Percentiles rank a stretch among this genome's conserved stretches.
phyloP scores from a whole-genome alignment of 768 basidiomycete species.

The button mushroom (Agaricus bisporus) region DNA sequence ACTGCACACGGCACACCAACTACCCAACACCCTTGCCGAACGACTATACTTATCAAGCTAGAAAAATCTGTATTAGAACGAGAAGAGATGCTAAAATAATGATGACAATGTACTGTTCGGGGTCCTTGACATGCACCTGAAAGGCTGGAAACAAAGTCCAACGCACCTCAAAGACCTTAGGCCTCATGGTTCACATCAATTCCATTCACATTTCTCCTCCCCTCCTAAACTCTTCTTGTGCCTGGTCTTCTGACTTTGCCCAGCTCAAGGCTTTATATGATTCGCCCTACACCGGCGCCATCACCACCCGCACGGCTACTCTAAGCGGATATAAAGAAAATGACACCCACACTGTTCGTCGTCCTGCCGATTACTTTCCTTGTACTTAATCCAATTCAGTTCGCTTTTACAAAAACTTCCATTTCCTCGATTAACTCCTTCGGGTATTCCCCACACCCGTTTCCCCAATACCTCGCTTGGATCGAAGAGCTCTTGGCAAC shows the following conservation, averaged over 20 bases:
- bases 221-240: slow-evolving; percentile 73
- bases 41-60: slow-evolving; percentile 96
- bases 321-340: slow-evolving; percentile 66
- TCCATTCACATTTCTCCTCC: slow-evolving; percentile 54
- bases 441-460: slow-evolving; percentile 79
- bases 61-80: slow-evolving; percentile 90
- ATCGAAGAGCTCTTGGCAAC: slow-evolving; percentile 41
- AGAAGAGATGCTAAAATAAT: slow-evolving; percentile 82
- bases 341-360: slow-evolving; percentile 50
- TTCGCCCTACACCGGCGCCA: slow-evolving; percentile 65
- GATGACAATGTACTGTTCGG: not conserved
- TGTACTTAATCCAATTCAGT: slow-evolving; percentile 30
- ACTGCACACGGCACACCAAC: slow-evolving; percentile 93
- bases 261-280: slow-evolving; percentile 65
- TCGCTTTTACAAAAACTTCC: slow-evolving; percentile 46
- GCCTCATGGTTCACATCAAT: slow-evolving; percentile 51
- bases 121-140: not conserved
- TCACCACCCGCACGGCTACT: slow-evolving; percentile 77
- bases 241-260: slow-evolving; percentile 67
- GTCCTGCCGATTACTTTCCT: not conserved
- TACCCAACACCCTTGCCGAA: slow-evolving; percentile 72
- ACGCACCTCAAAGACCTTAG: too few species aligned
- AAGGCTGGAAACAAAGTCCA: too few species aligned
- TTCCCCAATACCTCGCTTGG: slow-evolving; percentile 63
- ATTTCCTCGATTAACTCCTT: slow-evolving; percentile 76